phyloP scores from a whole-genome alignment of 352 stramenopile genomes.

The Peronospora belbahrii region DNA sequence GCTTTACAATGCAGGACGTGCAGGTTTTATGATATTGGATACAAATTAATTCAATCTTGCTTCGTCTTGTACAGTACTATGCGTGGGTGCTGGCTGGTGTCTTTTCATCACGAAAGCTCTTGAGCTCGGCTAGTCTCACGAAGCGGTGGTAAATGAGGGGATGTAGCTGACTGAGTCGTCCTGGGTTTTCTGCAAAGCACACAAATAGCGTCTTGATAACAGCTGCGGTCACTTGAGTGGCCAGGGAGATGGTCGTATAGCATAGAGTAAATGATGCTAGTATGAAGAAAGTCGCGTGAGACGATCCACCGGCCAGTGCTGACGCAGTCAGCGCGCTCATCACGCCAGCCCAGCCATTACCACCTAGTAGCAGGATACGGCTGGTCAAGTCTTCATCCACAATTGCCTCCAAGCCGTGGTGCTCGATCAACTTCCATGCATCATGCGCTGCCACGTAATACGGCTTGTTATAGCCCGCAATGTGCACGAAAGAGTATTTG shows the following conservation, averaged over 20 bases:
- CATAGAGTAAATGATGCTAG: conserved; percentile 63
- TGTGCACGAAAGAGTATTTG: conserved; percentile 81
- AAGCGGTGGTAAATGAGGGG: conserved; percentile 85
- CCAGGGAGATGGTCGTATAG: conserved; percentile 75
- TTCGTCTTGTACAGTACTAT: background rate
- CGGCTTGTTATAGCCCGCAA: conserved; percentile 72
- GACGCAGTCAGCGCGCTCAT: conserved; percentile 66
- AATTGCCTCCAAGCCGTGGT: conserved; percentile 76
- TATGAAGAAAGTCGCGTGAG: conserved; percentile 70
- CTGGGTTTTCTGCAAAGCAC: conserved; percentile 79
- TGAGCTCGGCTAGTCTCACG: conserved; percentile 72
- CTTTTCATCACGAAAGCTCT: conserved; percentile 79
- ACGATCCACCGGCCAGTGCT: conserved; percentile 37
- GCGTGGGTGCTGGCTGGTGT: conserved; percentile 15
- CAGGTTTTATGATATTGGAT: no score
- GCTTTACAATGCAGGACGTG: no score
- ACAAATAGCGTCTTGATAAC: conserved; percentile 85
- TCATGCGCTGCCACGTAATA: conserved; percentile 76
- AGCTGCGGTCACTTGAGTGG: conserved; percentile 58
- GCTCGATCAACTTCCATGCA: conserved; percentile 68
- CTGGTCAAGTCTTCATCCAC: conserved; percentile 82
- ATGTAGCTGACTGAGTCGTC: conserved; percentile 68
- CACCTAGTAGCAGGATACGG: conserved; percentile 58
- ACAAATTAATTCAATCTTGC: no score
- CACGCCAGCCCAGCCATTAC: conserved; percentile 71